phyloP scores from a whole-genome alignment of 768 basidiomycete genomes.

The Trametes punicea region DNA sequence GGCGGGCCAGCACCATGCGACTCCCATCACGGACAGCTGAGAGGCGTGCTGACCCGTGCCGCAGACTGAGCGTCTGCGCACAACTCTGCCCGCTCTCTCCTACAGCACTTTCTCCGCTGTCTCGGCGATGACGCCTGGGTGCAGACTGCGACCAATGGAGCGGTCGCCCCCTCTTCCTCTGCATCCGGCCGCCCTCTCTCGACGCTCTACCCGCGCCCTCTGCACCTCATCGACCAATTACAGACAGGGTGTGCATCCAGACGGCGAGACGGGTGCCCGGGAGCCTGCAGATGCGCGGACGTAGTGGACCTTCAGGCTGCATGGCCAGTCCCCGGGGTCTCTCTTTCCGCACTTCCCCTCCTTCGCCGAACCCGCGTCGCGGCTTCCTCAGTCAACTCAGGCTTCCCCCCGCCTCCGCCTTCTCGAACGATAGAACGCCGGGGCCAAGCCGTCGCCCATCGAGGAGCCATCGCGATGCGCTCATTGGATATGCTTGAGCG shows the following conservation, averaged over 20 bases:
- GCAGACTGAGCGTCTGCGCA: neutral
- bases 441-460: constrained; percentile 5
- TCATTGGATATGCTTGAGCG: neutral
- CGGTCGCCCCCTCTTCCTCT: neutral
- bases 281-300: neutral
- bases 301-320: neutral
- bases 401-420: constrained; percentile 4
- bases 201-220: neutral
- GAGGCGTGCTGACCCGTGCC: neutral
- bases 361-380: constrained; percentile 6
- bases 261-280: constrained; percentile 9
- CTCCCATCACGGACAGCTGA: neutral
- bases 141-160: neutral
- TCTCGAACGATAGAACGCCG: constrained; percentile 5
- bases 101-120: neutral
- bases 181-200: neutral
- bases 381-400: neutral
- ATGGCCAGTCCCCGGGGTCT: constrained; percentile 14
- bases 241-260: neutral
- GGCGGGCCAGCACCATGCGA: neutral
- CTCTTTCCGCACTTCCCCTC: neutral
- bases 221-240: neutral
- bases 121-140: neutral
- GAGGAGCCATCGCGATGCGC: constrained; percentile 4
- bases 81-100: neutral